Percentiles rank a stretch among this genome's conserved stretches.
These are phyloP conservation scores for Fraxinus ornus DNA, from an alignment of 305 asterid genomes.

Conservation along the genomic window DNA sequence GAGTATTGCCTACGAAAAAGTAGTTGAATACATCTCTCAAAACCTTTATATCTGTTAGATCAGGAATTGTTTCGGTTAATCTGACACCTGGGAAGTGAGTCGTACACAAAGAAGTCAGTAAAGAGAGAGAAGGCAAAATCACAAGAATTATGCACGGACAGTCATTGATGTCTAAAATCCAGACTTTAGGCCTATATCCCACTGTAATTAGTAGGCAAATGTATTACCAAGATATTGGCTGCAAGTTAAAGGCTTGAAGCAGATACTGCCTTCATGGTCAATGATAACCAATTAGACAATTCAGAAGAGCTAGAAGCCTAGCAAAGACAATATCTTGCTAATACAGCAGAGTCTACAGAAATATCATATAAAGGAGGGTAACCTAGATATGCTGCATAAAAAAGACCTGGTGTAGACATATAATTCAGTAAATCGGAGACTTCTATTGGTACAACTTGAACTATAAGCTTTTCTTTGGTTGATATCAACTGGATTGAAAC, in stretches of 20 bases:
- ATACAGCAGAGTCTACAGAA: not conserved
- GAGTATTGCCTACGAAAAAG: not conserved
- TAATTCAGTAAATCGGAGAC: not conserved
- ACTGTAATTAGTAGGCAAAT: not conserved
- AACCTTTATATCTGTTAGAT: not conserved
- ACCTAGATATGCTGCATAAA: not conserved
- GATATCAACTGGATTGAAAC: not conserved
- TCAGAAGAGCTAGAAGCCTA: not conserved
- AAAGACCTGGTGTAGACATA: not conserved
- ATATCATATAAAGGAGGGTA: not conserved
- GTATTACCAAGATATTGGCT: not conserved
- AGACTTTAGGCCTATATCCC: not conserved
- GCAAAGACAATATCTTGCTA: not conserved
- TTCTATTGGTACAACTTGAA: not conserved
- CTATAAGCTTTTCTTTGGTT: not conserved
- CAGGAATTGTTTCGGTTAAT: not conserved
- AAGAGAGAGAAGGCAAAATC: not conserved
- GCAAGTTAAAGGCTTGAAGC: not conserved
- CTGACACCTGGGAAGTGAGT: not conserved
- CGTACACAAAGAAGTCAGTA: not conserved
- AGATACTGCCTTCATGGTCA: not conserved
- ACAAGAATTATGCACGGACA: not conserved
- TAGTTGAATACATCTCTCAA: not conserved
- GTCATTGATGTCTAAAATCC: not conserved
- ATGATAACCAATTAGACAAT: not conserved